phyloP scores from a whole-genome alignment of 192 early-diverging fungal genomes.

The Coemansia sp. region DNA sequence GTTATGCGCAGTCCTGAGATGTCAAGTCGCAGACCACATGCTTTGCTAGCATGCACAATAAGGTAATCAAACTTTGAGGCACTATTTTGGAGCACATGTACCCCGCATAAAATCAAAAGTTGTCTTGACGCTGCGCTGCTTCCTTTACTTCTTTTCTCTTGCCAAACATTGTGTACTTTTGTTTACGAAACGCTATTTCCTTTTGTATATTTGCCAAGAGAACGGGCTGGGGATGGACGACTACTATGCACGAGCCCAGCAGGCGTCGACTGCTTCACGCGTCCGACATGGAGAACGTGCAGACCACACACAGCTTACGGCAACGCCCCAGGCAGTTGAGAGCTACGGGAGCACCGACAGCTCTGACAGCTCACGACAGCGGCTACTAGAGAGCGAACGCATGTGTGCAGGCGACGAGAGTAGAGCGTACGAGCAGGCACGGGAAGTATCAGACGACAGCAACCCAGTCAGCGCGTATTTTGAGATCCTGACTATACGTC shows the following conservation, averaged over 20 bases:
- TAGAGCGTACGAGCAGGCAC: background rate
- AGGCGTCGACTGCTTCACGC: conserved; percentile 5
- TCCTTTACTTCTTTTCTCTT: background rate
- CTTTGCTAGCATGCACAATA: too few species aligned
- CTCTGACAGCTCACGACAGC: background rate
- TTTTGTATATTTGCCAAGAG: too few species aligned
- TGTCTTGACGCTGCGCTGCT: too few species aligned
- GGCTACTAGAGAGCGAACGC: background rate
- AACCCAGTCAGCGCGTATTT: conserved; percentile 39
- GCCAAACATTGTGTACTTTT: conserved; percentile 1
- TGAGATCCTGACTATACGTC: conserved; percentile 30
- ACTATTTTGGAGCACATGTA: too few species aligned
- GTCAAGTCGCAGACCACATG: too few species aligned
- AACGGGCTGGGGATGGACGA: background rate
- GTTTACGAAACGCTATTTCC: too few species aligned
- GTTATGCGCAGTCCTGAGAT: too few species aligned
- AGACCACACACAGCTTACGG: background rate
- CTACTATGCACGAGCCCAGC: conserved; percentile 3
- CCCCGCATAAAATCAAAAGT: too few species aligned
- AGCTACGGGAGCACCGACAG: background rate
- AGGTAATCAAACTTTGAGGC: too few species aligned
- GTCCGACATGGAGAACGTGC: background rate
- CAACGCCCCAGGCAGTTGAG: background rate
- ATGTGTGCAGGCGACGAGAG: background rate
- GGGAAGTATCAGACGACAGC: conserved; percentile 34